Evolutionary conservation across 805 yeast species (phyloP).

Genomic region (Candida railenensis): DNA sequence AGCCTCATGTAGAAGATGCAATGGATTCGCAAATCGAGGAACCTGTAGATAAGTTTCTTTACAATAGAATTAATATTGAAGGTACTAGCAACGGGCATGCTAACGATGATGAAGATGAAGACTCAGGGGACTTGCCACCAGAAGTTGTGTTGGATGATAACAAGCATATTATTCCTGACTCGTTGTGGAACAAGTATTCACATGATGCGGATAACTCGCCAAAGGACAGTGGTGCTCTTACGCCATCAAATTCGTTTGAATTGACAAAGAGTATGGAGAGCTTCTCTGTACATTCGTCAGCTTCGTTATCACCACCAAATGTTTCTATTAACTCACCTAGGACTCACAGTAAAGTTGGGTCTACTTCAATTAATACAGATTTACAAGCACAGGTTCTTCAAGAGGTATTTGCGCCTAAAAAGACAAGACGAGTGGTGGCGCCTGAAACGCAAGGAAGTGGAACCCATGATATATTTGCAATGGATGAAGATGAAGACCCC

Average conservation of each 20-base stretch:
- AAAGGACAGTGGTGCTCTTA: constrained; percentile 3
- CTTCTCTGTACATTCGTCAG: constrained; percentile 11
- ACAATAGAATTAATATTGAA: neutral
- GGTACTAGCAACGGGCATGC: constrained; percentile 6
- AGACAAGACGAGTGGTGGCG: constrained; percentile 1
- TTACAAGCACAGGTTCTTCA: constrained; percentile 37
- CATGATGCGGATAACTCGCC: constrained; percentile 9
- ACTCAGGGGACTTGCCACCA: constrained; percentile 42
- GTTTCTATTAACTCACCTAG: constrained; percentile 7
- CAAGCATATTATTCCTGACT: constrained; percentile 85
- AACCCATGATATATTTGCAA: constrained; percentile 38
- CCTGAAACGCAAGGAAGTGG: neutral
- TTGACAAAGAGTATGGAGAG: constrained; percentile 5
- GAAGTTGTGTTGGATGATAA: constrained; percentile 93
- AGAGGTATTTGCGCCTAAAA: constrained; percentile 34
- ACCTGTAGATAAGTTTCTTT: neutral
- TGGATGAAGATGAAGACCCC: constrained; percentile 41
- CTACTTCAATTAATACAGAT: constrained; percentile 37
- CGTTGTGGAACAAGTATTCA: constrained; percentile 66
- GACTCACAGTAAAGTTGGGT: constrained; percentile 20
- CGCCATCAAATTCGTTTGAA: constrained; percentile 6
- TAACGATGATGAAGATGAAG: constrained; percentile 19
- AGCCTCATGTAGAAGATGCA: neutral
- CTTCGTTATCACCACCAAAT: constrained; percentile 1
- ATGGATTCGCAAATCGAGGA: neutral